A percentile compares a stretch with the other conserved stretches of the same genome.
Conservation (phyloP, 441 rosid species). For the Syzygium malaccense region DNA sequence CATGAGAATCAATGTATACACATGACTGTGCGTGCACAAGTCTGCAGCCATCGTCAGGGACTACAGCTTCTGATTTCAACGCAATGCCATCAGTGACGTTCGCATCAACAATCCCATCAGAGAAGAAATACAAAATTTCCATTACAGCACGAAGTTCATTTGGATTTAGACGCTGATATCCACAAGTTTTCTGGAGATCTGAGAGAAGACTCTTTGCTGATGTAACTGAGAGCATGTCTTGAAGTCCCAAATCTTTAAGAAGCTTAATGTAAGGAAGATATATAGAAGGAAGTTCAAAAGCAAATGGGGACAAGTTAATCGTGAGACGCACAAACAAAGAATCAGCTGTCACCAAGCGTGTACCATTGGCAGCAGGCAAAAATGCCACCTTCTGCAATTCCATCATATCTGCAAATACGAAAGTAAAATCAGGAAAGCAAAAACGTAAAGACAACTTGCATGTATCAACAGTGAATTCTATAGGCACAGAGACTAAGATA, state of each 20-base stretch:
- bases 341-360: constrained; percentile 78
- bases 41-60: constrained; percentile 97
- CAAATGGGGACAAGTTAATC: constrained; percentile 88
- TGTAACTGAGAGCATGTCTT: constrained; percentile 62
- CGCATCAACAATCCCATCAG: constrained; percentile 37
- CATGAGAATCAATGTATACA: constrained; percentile 75
- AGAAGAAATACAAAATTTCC: constrained; percentile 79
- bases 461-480: not conserved
- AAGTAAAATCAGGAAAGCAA: not conserved
- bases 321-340: constrained; percentile 81
- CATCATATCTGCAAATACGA: constrained; percentile 46
- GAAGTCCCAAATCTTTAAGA: constrained; percentile 91
- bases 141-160: constrained; percentile 97
- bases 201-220: constrained; percentile 74
- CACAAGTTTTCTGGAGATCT: constrained; percentile 75
- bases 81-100: constrained; percentile 16
- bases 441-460: not conserved
- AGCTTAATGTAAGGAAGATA: constrained; percentile 82
- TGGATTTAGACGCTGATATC: constrained; percentile 89
- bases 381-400: constrained; percentile 81
- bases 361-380: constrained; percentile 96
- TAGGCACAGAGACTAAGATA: not conserved
- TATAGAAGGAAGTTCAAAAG: constrained; percentile 83
- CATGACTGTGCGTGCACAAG: constrained; percentile 84
- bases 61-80: constrained; percentile 58